Evolutionary conservation across 148 eudicot species (phyloP), one percentile per base, ranked within the genome.

Genomic region (Arbutus unedo): DNA sequence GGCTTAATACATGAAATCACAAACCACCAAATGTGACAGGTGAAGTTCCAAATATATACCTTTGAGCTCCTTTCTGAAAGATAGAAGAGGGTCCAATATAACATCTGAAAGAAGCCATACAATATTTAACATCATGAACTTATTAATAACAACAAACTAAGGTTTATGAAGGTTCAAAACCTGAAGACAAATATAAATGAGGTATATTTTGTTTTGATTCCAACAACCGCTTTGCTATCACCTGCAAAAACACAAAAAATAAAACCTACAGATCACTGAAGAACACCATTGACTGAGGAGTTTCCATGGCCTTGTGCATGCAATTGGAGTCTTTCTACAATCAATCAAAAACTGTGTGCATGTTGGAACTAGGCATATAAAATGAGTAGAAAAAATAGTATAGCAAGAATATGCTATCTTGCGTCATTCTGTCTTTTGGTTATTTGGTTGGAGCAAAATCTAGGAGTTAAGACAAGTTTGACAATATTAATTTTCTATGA

Each of bases 151-250:
- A 68, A 53, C 47, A n/a, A 79, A 67, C 47, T 55, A 56, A 77
- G 41, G 73, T 59, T 15, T 31, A 51, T 5, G 21, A 23, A 79
- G 62, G 21, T 60, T 56, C 47, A 76, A 67, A 75, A 94, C 99
- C 99, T 92, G 98, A 83, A 25, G 93, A 91, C 56, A 96, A 82
- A 87, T 96, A 96, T 51, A 94, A 80, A 88, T 96, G 99, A 81
- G 99, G 99, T 78, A 84, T 93, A 84, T 79, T 93, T 86, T 94
- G 99, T 85, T 96, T 96, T 71, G 99, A 96, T 84, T 96, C 99
- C 91, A 96, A 86, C 83, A 96, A 88, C 76, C 98, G 91, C 82
- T 79, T 90, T 49, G 98, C 98, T 87, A 96, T 96, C 85, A 96
- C 98, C 98, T 96, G 88, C 82, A 88, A 73, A 78, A 78, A n/a